Percentiles rank a stretch among this genome's conserved stretches.
Conservation (phyloP, 306 rosid genomes). For the Prunus davidiana region DNA sequence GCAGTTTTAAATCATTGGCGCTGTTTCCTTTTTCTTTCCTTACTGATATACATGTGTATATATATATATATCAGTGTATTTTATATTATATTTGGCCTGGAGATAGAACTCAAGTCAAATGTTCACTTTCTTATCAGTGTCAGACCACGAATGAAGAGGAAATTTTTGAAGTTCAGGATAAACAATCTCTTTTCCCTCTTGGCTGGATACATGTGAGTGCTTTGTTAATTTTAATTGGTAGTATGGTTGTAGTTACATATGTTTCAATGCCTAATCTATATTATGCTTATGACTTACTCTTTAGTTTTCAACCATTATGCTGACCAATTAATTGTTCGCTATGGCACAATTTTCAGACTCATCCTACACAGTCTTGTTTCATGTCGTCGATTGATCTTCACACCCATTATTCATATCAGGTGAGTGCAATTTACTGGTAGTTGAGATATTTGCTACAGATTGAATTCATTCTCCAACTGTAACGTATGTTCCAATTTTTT, state of each 20-base stretch:
- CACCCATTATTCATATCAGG: conserved; percentile 99
- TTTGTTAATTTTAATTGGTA: not conserved
- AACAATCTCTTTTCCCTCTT: conserved; percentile 88
- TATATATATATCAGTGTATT: not conserved
- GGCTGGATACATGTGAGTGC: conserved; percentile 98
- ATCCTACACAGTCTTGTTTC: conserved; percentile 98
- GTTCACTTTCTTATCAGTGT: conserved; percentile 58
- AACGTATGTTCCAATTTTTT: not conserved
- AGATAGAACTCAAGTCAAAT: not conserved
- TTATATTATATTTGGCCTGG: not conserved
- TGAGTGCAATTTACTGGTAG: conserved; percentile 19
- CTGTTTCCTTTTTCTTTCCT: conserved; percentile 17
- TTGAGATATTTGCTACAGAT: not conserved
- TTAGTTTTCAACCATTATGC: not conserved
- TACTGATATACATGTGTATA: not conserved
- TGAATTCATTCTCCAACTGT: not conserved
- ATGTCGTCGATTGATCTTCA: conserved; percentile 97
- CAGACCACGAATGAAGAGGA: conserved; percentile 94
- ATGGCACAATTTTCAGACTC: conserved; percentile 58
- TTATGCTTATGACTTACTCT: not conserved
- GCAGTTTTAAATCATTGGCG: conserved; percentile 22
- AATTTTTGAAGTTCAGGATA: conserved; percentile 93
- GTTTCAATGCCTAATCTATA: not conserved
- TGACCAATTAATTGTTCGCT: not conserved
- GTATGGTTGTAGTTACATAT: not conserved